Percentiles rank a stretch among this genome's conserved stretches.
Conservation (phyloP, 2,329 filamentous ascomycete genomes). For the Trichoderma brevicompactum region DNA sequence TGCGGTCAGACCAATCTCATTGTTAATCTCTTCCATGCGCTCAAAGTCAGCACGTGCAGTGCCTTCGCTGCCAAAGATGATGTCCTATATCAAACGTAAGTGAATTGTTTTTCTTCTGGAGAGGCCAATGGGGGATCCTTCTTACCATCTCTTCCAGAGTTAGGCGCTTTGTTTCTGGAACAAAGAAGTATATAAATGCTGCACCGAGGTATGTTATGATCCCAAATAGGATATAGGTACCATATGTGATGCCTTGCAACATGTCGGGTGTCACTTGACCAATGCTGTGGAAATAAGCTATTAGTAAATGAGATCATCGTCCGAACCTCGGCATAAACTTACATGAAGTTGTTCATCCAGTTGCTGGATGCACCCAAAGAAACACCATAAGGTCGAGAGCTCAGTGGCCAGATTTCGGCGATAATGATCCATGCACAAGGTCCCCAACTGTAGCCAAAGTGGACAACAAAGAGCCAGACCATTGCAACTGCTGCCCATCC, state of each 20-base stretch:
- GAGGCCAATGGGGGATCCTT: neutral
- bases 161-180: constrained; percentile 67
- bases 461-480: constrained; percentile 75
- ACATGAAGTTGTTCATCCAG: constrained; percentile 66
- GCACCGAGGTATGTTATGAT: constrained; percentile 66
- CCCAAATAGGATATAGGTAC: constrained; percentile 74
- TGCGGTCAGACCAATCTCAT: constrained; percentile 63
- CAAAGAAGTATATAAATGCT: constrained; percentile 64
- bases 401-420: constrained; percentile 75
- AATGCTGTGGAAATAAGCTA: neutral
- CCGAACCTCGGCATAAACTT: neutral
- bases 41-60: constrained; percentile 68
- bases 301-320: neutral
- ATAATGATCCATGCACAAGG: constrained; percentile 76
- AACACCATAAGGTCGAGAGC: constrained; percentile 71
- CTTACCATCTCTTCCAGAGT: constrained; percentile 65
- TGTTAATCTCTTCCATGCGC: constrained; percentile 74
- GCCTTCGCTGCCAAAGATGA: constrained; percentile 70
- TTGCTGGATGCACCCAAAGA: constrained; percentile 68
- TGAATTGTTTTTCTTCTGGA: accelerated
- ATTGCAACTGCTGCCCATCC: constrained; percentile 72
- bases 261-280: constrained; percentile 73
- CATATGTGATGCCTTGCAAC: constrained; percentile 66
- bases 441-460: constrained; percentile 78
- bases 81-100: constrained; percentile 50